Conservation (phyloP, 192 early-diverging fungal species). For the Coemansia sp. region DNA sequence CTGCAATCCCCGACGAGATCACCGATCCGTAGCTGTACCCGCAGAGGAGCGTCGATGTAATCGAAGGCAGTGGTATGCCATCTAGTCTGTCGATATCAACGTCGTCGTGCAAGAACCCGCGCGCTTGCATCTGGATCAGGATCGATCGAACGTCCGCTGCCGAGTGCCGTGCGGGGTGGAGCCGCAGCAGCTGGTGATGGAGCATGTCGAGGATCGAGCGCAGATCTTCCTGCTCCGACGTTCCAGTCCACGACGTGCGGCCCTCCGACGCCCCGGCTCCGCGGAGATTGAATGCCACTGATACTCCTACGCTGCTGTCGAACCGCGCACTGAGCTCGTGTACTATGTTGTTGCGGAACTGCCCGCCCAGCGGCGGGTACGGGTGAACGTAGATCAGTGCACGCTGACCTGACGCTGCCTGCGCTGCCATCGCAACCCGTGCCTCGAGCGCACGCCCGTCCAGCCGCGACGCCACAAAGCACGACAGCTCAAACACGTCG, state of each 20-base stretch:
- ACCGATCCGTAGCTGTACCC: conserved; percentile 58
- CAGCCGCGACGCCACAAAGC: conserved; percentile 52
- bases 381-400: conserved; percentile 50
- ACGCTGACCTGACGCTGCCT: background rate
- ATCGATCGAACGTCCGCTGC: conserved; percentile 22
- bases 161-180: conserved; percentile 39
- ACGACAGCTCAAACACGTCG: conserved; percentile 42
- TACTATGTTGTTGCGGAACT: conserved; percentile 53
- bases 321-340: conserved; percentile 30
- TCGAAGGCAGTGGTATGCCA: conserved; percentile 40
- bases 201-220: conserved; percentile 48
- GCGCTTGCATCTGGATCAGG: conserved; percentile 43
- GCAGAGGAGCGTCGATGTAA: conserved; percentile 36
- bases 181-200: conserved; percentile 17
- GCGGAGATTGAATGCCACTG: conserved; percentile 51
- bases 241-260: conserved; percentile 55
- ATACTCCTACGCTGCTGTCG: conserved; percentile 26
- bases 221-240: conserved; percentile 51
- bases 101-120: conserved; percentile 24
- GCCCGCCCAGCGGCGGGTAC: conserved; percentile 55
- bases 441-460: conserved; percentile 54
- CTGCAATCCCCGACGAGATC: conserved; percentile 30
- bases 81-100: conserved; percentile 18
- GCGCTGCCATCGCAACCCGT: conserved; percentile 18
- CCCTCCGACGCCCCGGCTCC: conserved; percentile 56